Evolutionary conservation across 495 filamentous ascomycete genomes (phyloP), one percentile per base, ranked within the genome.

Genomic region (Gamarada debralockiae): DNA sequence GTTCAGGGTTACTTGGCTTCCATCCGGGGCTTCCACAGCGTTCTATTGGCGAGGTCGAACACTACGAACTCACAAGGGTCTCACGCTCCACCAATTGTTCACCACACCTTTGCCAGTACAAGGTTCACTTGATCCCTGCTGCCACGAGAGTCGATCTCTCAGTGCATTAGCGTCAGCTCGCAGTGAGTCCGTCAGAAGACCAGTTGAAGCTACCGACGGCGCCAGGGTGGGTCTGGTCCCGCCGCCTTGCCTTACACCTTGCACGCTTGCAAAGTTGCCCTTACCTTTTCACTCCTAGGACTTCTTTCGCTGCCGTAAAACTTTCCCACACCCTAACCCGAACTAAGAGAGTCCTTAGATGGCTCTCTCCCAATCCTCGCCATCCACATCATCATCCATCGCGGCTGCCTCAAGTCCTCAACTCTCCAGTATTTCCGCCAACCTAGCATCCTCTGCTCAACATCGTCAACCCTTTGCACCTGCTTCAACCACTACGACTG

Each of bases 281-380:
- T 13, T 43, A 15, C 18, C 40, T 21, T 18, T 22, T 22, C 31
- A 20, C n/a, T 20, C 63, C 46, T 60, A 47, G 48, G 55, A 61
- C 44, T 37, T 43, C 48, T 27, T 48, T 66, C 64, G 38, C 69
- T 67, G 38, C 56, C 69, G 17, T 61, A 61, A 51, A 68, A 74
- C 58, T 61, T 76, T 39, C 67, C 48, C 42, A 52, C 20, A 18
- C 20, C 36, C 27, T 10, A 29, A 29, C 10, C 10, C 27, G 27
- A 29, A 10, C 27, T 29, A 29, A 29, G 27, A 29, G 27, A 29
- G 45, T 24, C 39, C 48, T 48, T 58, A 49, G 49, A 57, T 53
- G 50, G 56, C 56, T 40, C 43, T 53, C 45, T 49, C 56, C 41
- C 44, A 49, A 38, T 27, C 57, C 14, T 20, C 41, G 15, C 42